Conservation (phyloP, 345 rosid genomes). For the Hibiscus tridactylites region DNA sequence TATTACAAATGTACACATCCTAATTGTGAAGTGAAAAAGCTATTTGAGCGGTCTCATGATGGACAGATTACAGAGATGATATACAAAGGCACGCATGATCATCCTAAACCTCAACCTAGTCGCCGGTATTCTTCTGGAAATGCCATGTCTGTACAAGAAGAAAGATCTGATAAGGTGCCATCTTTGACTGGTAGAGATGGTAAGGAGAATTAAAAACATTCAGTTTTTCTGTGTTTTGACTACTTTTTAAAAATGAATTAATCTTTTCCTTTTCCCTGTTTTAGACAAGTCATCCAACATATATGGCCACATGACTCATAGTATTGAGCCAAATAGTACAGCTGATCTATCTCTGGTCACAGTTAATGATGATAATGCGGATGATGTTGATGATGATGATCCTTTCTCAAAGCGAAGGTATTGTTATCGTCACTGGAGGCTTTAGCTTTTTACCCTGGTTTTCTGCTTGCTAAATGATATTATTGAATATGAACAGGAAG, state of each 20-base stretch:
- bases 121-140: constrained; percentile 58
- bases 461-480: constrained; percentile 12
- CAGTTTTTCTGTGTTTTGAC: not conserved
- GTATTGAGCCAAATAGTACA: constrained; percentile 39
- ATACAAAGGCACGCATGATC: constrained; percentile 94
- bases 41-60: constrained; percentile 83
- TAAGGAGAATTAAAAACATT: constrained; percentile 16
- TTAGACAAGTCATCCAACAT: constrained; percentile 52
- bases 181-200: constrained; percentile 53
- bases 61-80: constrained; percentile 85
- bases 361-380: constrained; percentile 51
- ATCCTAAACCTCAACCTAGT: constrained; percentile 90
- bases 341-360: constrained; percentile 45
- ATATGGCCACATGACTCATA: constrained; percentile 39
- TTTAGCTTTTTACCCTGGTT: constrained; percentile 7
- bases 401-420: constrained; percentile 81
- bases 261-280: constrained; percentile 4
- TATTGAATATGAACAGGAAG: constrained; percentile 49
- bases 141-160: constrained; percentile 61
- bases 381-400: constrained; percentile 71
- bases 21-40: constrained; percentile 93
- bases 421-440: constrained; percentile 10
- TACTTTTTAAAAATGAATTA: not conserved
- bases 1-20: constrained; percentile 99
- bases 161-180: constrained; percentile 47